These are phyloP conservation scores for Jamesozyma piceae DNA, from an alignment of 805 yeast genomes.

Conservation along the genomic window DNA sequence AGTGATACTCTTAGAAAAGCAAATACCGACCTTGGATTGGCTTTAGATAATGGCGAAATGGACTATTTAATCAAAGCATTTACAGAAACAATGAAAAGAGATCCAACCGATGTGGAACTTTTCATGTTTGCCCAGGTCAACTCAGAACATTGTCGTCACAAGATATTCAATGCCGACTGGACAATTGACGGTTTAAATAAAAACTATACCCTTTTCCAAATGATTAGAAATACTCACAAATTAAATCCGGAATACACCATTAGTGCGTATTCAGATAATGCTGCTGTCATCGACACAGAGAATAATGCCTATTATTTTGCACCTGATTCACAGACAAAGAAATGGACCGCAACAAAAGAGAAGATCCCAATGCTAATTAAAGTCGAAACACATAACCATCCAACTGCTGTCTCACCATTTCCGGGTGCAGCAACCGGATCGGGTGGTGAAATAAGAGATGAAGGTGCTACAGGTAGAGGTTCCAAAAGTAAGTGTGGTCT, in stretches of 20 bases:
- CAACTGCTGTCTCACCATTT: slow-evolving; percentile 97
- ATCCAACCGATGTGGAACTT: slow-evolving; percentile 95
- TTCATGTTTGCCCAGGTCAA: slow-evolving; percentile 99
- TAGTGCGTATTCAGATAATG: slow-evolving; percentile 94
- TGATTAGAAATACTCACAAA: slow-evolving; percentile 91
- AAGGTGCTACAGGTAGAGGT: slow-evolving; percentile 98
- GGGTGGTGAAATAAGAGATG: slow-evolving; percentile 99
- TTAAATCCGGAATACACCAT: slow-evolving; percentile 73
- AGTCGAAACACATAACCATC: slow-evolving; percentile 98
- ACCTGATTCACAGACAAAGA: slow-evolving; percentile 63
- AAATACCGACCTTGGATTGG: slow-evolving; percentile 78
- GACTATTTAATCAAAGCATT: slow-evolving; percentile 80
- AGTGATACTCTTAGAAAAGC: slow-evolving; percentile 60
- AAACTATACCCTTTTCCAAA: slow-evolving; percentile 70
- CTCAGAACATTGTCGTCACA: slow-evolving; percentile 98
- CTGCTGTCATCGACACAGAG: slow-evolving; percentile 65
- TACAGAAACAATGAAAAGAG: slow-evolving; percentile 62
- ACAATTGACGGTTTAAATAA: slow-evolving; percentile 76
- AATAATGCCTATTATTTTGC: slow-evolving; percentile 66
- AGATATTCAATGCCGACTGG: slow-evolving; percentile 98
- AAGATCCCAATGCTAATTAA: slow-evolving; percentile 81
- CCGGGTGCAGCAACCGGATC: slow-evolving; percentile 99
- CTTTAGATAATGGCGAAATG: slow-evolving; percentile 91
- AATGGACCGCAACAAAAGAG: slow-evolving; percentile 70
- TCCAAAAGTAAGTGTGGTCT: slow-evolving; percentile 95